phyloP scores from a whole-genome alignment of 148 eudicot species.

The Diospyros kaki region DNA sequence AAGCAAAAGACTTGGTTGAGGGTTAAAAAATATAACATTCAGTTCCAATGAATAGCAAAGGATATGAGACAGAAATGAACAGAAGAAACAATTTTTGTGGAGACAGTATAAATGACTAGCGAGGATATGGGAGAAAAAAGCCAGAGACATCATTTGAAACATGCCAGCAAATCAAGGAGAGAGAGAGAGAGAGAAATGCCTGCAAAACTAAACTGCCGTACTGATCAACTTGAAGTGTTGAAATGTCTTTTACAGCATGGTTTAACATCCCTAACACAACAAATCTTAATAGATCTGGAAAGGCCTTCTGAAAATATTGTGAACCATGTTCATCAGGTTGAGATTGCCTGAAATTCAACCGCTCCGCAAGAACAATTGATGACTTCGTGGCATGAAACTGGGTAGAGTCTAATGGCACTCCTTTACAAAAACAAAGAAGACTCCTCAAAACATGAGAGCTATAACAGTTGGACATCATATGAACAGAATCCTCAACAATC shows the following conservation, averaged over 20 bases:
- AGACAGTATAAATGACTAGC: not conserved
- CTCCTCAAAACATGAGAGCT: constrained; percentile 96
- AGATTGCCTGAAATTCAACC: constrained; percentile 52
- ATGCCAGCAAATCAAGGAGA: too few species aligned
- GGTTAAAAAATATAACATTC: too few species aligned
- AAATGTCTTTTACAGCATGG: constrained; percentile 47
- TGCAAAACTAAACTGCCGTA: constrained; percentile 88
- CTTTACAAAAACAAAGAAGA: constrained; percentile 89
- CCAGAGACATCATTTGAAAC: not conserved
- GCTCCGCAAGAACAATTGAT: constrained; percentile 52
- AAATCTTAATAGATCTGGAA: constrained; percentile 66
- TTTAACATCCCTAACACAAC: constrained; percentile 63
- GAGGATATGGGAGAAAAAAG: not conserved
- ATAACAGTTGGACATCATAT: constrained; percentile 74
- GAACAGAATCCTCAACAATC: constrained; percentile 56
- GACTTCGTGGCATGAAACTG: constrained; percentile 68
- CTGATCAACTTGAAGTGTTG: constrained; percentile 60
- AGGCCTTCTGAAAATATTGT: constrained; percentile 42
- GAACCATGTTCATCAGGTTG: constrained; percentile 26
- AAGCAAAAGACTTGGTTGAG: too few species aligned
- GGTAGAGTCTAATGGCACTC: constrained; percentile 57
- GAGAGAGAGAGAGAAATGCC: constrained; percentile 41
- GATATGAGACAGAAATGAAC: not conserved
- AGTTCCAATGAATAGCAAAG: not conserved
- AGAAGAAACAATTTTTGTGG: not conserved